These are phyloP conservation scores for Pholiota molesta DNA, from an alignment of 768 basidiomycete species.

Conservation along the genomic window DNA sequence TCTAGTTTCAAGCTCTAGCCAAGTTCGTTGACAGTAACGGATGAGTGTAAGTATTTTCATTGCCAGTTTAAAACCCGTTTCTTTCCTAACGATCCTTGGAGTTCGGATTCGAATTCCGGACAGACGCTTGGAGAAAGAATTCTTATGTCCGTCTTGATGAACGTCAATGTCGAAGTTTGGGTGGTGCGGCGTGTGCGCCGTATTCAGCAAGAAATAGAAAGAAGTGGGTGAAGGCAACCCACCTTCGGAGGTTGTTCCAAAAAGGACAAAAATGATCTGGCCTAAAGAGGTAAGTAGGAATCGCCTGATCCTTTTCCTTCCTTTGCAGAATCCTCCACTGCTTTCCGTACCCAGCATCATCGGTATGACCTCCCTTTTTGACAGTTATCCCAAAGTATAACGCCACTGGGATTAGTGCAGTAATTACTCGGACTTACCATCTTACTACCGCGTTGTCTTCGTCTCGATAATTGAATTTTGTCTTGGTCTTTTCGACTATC, in stretches of 20 bases:
- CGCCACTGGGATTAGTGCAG: no score
- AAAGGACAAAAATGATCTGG: neutral
- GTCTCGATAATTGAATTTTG: neutral
- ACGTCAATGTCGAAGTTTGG: slow-evolving; percentile 11
- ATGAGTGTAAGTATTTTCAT: slow-evolving; percentile 7
- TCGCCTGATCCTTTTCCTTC: neutral
- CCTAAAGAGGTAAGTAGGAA: neutral
- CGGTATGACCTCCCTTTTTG: neutral
- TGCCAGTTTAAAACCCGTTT: neutral
- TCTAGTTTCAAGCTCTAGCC: slow-evolving; percentile 1
- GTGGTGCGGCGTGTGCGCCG: neutral
- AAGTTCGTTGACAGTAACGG: slow-evolving; percentile 6
- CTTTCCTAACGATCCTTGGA: slow-evolving; percentile 19
- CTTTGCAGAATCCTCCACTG: no score
- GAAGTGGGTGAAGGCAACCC: neutral
- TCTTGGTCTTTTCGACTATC: neutral
- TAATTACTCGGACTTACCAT: neutral
- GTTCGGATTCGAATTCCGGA: slow-evolving; percentile 15
- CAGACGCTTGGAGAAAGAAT: slow-evolving; percentile 12
- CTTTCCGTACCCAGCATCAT: neutral
- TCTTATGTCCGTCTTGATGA: slow-evolving; percentile 2
- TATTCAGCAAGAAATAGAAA: neutral
- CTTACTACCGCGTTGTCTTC: neutral
- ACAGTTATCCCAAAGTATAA: no score
- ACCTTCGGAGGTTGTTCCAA: neutral